These are phyloP conservation scores for Rhizopogon vulgaris DNA, from an alignment of 768 basidiomycete species.

Conservation along the genomic window DNA sequence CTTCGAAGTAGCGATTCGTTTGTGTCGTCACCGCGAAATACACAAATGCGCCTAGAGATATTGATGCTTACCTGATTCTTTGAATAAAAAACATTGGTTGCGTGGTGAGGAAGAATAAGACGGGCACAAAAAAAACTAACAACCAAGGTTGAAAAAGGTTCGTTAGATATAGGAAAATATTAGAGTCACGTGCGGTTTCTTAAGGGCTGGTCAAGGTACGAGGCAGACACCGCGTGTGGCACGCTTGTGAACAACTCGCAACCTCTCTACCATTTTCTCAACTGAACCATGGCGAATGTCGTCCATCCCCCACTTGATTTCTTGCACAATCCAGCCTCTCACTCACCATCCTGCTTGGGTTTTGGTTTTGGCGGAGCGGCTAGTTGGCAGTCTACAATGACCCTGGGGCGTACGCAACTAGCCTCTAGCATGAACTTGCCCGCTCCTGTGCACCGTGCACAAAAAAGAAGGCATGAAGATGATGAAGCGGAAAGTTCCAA, in stretches of 20 bases:
- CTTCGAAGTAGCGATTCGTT: slow-evolving; percentile 89
- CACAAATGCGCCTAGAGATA: slow-evolving; percentile 5
- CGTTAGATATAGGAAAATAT: slow-evolving; percentile 12
- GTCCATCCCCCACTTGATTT: slow-evolving; percentile 62
- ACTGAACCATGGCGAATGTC: slow-evolving; percentile 62
- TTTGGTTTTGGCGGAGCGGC: slow-evolving; percentile 58
- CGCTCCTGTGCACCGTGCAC: slow-evolving; percentile 32
- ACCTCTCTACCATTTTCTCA: slow-evolving; percentile 14
- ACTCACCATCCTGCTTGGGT: slow-evolving; percentile 60
- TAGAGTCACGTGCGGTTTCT: slow-evolving; percentile 24
- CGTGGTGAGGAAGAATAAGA: slow-evolving; percentile 10
- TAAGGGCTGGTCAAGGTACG: slow-evolving; percentile 29
- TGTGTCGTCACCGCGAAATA: slow-evolving; percentile 51
- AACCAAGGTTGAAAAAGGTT: slow-evolving; percentile 10
- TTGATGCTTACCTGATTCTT: slow-evolving; percentile 25
- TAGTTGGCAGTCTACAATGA: slow-evolving; percentile 40
- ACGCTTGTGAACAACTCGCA: slow-evolving; percentile 4
- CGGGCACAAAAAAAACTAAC: background rate
- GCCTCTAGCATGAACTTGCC: slow-evolving; percentile 45
- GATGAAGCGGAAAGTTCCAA: slow-evolving; percentile 47
- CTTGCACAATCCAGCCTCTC: slow-evolving; percentile 49
- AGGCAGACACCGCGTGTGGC: background rate
- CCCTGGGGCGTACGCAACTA: slow-evolving; percentile 35
- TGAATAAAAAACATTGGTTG: background rate
- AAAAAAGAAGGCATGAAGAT: slow-evolving; percentile 69